Conservation (phyloP, 2,329 filamentous ascomycete genomes). For the Claviceps arundinis region DNA sequence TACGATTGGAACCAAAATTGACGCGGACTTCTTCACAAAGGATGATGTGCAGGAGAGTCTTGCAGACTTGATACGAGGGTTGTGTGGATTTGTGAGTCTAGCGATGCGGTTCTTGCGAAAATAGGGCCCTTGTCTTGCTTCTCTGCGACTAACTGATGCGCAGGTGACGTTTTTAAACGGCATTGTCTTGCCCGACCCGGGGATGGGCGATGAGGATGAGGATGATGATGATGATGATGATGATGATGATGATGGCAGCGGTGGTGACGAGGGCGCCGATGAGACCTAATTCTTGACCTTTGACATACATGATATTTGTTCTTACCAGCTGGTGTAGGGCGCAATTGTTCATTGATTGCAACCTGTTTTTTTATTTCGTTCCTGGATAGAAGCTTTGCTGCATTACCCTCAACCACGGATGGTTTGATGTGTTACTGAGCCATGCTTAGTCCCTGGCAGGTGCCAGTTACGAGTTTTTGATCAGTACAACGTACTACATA, state of each 20-base stretch:
- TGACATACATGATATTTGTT: neutral
- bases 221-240: conserved; percentile 26
- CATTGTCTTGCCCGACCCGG: conserved; percentile 58
- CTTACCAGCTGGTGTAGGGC: conserved; percentile 19
- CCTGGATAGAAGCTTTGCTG: too few species aligned
- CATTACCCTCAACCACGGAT: too few species aligned
- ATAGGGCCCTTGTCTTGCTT: neutral
- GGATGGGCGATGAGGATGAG: conserved; percentile 26
- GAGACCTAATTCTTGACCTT: neutral
- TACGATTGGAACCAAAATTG: conserved; percentile 54
- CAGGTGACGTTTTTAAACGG: conserved; percentile 62
- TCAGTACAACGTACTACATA: too few species aligned
- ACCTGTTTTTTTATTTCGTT: too few species aligned
- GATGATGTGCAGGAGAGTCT: conserved; percentile 52
- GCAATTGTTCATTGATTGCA: too few species aligned
- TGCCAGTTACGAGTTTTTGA: too few species aligned
- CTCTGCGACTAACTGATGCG: neutral
- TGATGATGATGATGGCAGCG: conserved; percentile 28
- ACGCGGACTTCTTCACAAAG: conserved; percentile 50
- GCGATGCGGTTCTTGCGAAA: neutral
- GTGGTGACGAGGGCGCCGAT: conserved; percentile 18
- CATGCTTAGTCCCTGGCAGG: too few species aligned
- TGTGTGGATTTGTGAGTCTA: conserved; percentile 61
- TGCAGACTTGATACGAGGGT: conserved; percentile 46
- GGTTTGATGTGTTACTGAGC: too few species aligned